Conservation (phyloP, 139 green algal genomes). For the Chlamydomonas sphaeroides region DNA sequence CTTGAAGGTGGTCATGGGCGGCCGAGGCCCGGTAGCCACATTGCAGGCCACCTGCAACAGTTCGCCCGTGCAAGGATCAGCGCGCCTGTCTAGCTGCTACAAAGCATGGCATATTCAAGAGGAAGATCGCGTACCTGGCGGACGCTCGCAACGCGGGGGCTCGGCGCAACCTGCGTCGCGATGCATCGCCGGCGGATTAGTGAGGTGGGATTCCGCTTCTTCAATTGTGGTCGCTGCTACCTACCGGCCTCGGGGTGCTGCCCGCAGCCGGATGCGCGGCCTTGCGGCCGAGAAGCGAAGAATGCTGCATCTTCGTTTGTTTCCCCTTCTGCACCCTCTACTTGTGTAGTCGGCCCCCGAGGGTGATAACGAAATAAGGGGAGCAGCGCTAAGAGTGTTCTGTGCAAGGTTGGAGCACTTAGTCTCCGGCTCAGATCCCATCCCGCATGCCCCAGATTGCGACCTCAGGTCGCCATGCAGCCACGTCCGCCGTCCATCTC, state of each 20-base stretch:
- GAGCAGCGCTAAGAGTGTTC: no score
- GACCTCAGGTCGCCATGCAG: neutral
- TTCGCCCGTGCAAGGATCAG: neutral
- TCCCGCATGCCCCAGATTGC: no score
- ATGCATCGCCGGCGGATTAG: neutral
- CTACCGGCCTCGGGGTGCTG: slow-evolving; percentile 5
- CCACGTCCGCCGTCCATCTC: neutral
- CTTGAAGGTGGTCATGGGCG: slow-evolving; percentile 47
- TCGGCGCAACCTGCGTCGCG: slow-evolving; percentile 30
- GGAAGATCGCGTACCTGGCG: slow-evolving; percentile 16
- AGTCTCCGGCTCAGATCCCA: no score
- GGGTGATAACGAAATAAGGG: no score
- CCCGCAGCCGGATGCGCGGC: slow-evolving; percentile 20
- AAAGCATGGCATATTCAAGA: no score
- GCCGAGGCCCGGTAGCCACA: slow-evolving; percentile 59
- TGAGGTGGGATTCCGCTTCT: no score
- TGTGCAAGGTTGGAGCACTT: no score
- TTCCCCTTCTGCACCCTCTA: no score
- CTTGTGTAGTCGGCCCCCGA: no score
- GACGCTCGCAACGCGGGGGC: slow-evolving; percentile 5
- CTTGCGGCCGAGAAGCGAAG: slow-evolving; percentile 21
- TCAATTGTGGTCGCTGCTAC: neutral
- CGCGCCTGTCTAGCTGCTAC: neutral
- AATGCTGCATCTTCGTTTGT: slow-evolving; percentile 18
- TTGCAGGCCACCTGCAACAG: slow-evolving; percentile 59